Evolutionary conservation across 1,284 basidiomycete species (phyloP).

Genomic region (Exsudoporus floridanus): DNA sequence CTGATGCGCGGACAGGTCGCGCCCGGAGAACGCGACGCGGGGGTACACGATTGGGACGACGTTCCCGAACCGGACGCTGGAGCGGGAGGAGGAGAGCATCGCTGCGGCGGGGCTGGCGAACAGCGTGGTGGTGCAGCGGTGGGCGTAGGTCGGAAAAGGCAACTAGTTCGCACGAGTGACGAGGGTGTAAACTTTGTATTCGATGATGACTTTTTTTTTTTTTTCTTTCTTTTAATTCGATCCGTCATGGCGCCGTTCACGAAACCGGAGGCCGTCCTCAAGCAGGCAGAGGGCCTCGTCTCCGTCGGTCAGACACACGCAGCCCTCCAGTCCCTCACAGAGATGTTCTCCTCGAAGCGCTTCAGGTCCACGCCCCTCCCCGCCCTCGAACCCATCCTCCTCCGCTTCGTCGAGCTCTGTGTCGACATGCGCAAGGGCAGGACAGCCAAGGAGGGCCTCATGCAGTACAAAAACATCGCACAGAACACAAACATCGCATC

Average conservation of each 20-base stretch:
- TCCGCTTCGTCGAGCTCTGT: conserved; percentile 93
- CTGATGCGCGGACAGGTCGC: conserved; percentile 51
- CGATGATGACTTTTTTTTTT: not conserved
- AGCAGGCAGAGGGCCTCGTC: conserved; percentile 89
- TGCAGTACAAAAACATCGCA: conserved; percentile 96
- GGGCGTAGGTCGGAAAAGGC: conserved; percentile 44
- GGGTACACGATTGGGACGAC: conserved; percentile 81
- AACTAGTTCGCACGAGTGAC: conserved; percentile 18
- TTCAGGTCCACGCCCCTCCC: conserved; percentile 91
- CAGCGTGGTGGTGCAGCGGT: conserved; percentile 85
- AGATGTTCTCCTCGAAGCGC: conserved; percentile 92
- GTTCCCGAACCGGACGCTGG: conserved; percentile 79
- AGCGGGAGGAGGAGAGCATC: conserved; percentile 69
- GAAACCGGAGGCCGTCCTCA: conserved; percentile 89
- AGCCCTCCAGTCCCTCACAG: conserved; percentile 85
- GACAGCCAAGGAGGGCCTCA: conserved; percentile 92
- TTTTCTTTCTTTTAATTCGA: not conserved
- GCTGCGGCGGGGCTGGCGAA: conserved; percentile 75
- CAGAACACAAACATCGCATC: conserved; percentile 91
- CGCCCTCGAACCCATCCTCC: conserved; percentile 93
- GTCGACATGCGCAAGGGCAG: conserved; percentile 94
- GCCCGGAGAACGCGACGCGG: conserved; percentile 64
- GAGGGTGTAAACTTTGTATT: not conserved
- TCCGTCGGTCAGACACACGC: conserved; percentile 88
- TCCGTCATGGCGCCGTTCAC: conserved; percentile 80